Conservation (phyloP, 2,329 filamentous ascomycete genomes). For the Pseudogymnoascus sp. region DNA sequence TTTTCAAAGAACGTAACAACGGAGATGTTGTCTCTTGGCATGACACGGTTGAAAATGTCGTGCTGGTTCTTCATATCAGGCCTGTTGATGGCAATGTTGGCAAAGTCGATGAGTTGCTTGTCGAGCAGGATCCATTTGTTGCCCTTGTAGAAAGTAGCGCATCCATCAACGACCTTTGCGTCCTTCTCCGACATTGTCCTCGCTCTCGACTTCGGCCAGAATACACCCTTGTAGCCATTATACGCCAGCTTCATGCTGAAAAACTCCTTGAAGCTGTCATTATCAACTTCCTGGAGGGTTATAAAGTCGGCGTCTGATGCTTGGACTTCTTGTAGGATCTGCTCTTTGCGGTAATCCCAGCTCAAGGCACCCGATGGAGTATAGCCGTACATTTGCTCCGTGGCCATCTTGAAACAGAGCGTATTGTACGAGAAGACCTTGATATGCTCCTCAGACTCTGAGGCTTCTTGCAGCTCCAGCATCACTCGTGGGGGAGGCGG, state of each 20-base stretch:
- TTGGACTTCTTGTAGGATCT: constrained; percentile 76
- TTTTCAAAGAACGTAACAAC: constrained; percentile 91
- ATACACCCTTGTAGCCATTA: constrained; percentile 87
- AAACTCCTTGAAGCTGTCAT: constrained; percentile 84
- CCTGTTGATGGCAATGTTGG: constrained; percentile 83
- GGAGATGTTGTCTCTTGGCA: constrained; percentile 96
- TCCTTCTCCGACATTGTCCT: constrained; percentile 90
- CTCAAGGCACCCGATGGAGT: constrained; percentile 72
- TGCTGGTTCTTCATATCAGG: constrained; percentile 96
- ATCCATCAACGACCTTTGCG: constrained; percentile 85
- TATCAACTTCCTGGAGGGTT: constrained; percentile 88
- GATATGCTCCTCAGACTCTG: constrained; percentile 57
- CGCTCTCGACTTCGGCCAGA: constrained; percentile 82
- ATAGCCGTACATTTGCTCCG: constrained; percentile 78
- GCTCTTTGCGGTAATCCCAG: constrained; percentile 80
- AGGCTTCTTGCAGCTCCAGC: constrained; percentile 64
- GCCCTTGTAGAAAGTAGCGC: constrained; percentile 92
- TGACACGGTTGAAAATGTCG: constrained; percentile 96
- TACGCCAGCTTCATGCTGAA: constrained; percentile 82
- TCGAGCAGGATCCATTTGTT: constrained; percentile 91
- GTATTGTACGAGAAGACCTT: constrained; percentile 93
- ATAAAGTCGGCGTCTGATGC: constrained; percentile 79
- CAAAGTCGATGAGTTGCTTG: constrained; percentile 90
- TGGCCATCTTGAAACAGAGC: constrained; percentile 88
- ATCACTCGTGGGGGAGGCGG: constrained; percentile 70